Evolutionary conservation across 495 filamentous ascomycete genomes (phyloP), one percentile per base, ranked within the genome.

Genomic region (Aspergillus bertholletiae): DNA sequence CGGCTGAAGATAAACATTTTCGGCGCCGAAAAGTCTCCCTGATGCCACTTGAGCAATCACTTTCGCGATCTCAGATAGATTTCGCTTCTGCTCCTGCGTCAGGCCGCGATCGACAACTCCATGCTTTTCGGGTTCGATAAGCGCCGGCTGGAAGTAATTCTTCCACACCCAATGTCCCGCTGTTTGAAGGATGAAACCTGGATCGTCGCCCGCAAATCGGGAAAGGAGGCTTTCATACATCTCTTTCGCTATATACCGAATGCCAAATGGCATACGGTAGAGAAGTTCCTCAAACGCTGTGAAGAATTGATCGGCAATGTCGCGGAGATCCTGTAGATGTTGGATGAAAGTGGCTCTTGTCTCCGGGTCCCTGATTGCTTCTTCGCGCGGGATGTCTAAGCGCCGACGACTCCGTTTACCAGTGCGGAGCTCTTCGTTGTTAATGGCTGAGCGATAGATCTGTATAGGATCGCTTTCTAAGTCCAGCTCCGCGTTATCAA

Each of bases 401-500:
- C 80, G 84, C 46, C 93, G 81, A 32, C 78, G 80, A 67, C 91
- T 96, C 32, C 88, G 81, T 60, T 84, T 86, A 22, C 94, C 94
- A 0, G 94, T 97, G 6, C 88, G 86, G 32, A 99, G 83, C 68
- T 99, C 92, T 69, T 99, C 94, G 61, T 97, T 94, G 68, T 96
- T 96, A 71, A 97, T 92, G 11, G 87, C 83, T 12, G 91, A 92
- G 22, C 90, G 83, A 72, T 99, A 97, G 47, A 99, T 99, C 60
- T 97, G 93, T 77, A 97, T 88, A 0, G 94, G 94, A 65, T 99
- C 94, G 63, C 93, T 96, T 70, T 99, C 94, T 15, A 99, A 79
- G 60, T 97, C 92, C 48, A 97, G 77, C 8, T 87, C 86, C 7
- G 89, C 86, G 57, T 96, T 95, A 27, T 96, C 93, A 43, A 97